Percentiles rank a stretch among this genome's conserved stretches.
Evolutionary conservation across 139 green algal genomes (phyloP).

Genomic region (Eudorina sp.): DNA sequence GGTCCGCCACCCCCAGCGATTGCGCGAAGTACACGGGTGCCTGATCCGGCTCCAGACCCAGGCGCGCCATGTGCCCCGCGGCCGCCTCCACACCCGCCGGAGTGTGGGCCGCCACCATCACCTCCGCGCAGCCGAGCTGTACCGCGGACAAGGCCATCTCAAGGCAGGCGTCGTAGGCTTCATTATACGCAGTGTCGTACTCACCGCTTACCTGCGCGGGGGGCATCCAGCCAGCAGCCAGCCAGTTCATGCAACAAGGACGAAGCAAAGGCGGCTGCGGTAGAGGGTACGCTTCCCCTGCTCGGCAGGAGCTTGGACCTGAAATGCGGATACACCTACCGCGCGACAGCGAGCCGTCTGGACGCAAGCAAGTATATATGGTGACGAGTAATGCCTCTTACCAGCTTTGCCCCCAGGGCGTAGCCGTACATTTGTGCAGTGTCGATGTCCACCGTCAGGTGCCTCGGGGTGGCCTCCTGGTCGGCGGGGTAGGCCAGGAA

Average conservation of each 20-base stretch:
- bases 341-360: too few relatives aligned
- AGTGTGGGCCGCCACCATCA: not conserved
- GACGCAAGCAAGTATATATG: too few relatives aligned
- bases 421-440: not conserved
- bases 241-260: too few relatives aligned
- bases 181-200: not conserved
- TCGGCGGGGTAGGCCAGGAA: not conserved
- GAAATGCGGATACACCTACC: too few relatives aligned
- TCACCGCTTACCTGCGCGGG: not conserved
- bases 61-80: not conserved
- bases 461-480: not conserved
- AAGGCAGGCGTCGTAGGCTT: not conserved
- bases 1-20: not conserved
- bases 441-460: not conserved
- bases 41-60: not conserved
- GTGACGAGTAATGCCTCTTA: too few relatives aligned
- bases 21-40: constrained; percentile 1
- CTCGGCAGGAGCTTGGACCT: too few relatives aligned
- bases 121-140: not conserved
- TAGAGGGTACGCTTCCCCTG: too few relatives aligned
- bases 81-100: not conserved
- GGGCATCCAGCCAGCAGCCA: too few relatives aligned
- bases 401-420: not conserved
- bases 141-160: not conserved
- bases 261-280: too few relatives aligned